phyloP scores from a whole-genome alignment of 768 basidiomycete species.

The Paxillus ammoniavirescens region DNA sequence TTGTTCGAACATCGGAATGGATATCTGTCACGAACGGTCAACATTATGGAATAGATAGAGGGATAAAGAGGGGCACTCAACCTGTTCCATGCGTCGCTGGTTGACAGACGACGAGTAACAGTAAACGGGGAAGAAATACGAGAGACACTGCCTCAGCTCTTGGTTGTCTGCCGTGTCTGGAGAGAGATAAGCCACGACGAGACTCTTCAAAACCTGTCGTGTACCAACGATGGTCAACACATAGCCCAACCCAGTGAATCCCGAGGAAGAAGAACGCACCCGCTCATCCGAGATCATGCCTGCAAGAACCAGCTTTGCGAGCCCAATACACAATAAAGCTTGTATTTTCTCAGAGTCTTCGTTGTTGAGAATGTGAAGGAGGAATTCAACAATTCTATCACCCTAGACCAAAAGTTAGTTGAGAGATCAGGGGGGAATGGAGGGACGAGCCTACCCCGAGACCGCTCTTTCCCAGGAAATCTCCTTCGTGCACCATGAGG shows the following conservation, averaged over 20 bases:
- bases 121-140: slow-evolving; percentile 84
- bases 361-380: slow-evolving; percentile 49
- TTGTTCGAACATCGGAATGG: slow-evolving; percentile 64
- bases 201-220: slow-evolving; percentile 44
- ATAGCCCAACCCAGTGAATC: no score
- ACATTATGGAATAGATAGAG: neutral
- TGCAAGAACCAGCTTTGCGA: slow-evolving; percentile 81
- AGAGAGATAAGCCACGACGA: slow-evolving; percentile 67
- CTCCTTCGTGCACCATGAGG: slow-evolving; percentile 77
- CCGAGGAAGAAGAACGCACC: slow-evolving; percentile 39
- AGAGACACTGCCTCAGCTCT: slow-evolving; percentile 79
- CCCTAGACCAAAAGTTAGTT: slow-evolving; percentile 28
- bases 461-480: slow-evolving; percentile 51
- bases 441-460: slow-evolving; percentile 24
- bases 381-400: slow-evolving; percentile 64
- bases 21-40: slow-evolving; percentile 48
- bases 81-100: slow-evolving; percentile 69
- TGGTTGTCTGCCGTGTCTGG: slow-evolving; percentile 81
- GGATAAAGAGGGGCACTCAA: slow-evolving; percentile 37
- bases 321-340: slow-evolving; percentile 72
- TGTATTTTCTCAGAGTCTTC: slow-evolving; percentile 65
- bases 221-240: neutral
- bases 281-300: slow-evolving; percentile 72
- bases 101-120: slow-evolving; percentile 77
- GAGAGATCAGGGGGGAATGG: neutral